Percentiles rank a stretch among this genome's conserved stretches.
phyloP scores from a whole-genome alignment of 805 yeast genomes.

The Aciculoconidium aculeatum region DNA sequence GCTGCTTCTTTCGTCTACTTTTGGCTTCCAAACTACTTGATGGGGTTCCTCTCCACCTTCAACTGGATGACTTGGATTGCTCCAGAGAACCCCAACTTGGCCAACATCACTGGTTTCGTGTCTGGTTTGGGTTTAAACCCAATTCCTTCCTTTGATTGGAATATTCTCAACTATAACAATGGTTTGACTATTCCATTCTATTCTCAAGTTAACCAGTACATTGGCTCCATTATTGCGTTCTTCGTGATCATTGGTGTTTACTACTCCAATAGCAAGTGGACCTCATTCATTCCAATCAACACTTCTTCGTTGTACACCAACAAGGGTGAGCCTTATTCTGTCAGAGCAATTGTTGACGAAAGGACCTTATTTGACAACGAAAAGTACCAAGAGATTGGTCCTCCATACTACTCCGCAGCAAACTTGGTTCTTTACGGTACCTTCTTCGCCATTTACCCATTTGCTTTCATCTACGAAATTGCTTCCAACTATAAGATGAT shows the following conservation, averaged over 20 bases:
- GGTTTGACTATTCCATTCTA: slow-evolving; percentile 19
- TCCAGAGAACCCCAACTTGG: slow-evolving; percentile 19
- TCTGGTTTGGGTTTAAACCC: slow-evolving; percentile 27
- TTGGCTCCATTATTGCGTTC: slow-evolving; percentile 20
- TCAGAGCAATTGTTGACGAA: slow-evolving; percentile 7
- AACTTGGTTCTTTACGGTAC: slow-evolving; percentile 18
- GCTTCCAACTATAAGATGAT: slow-evolving; percentile 11
- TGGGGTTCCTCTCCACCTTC: slow-evolving; percentile 20
- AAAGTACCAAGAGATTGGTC: slow-evolving; percentile 15
- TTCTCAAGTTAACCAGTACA: slow-evolving; percentile 16
- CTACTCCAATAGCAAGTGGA: slow-evolving; percentile 24
- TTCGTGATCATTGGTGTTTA: slow-evolving; percentile 22
- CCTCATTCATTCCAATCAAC: slow-evolving; percentile 24
- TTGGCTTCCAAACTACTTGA: slow-evolving; percentile 26
- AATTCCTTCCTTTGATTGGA: slow-evolving; percentile 25
- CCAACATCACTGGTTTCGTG: slow-evolving; percentile 19
- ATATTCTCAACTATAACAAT: slow-evolving; percentile 11
- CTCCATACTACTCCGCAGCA: slow-evolving; percentile 19
- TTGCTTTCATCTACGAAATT: slow-evolving; percentile 17
- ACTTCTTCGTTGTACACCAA: slow-evolving; percentile 18
- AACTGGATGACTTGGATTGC: slow-evolving; percentile 29
- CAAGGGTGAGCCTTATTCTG: slow-evolving; percentile 18
- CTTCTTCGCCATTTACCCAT: slow-evolving; percentile 20
- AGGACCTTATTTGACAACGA: slow-evolving; percentile 10
- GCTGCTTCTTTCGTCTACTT: slow-evolving; percentile 18